These are phyloP conservation scores for Thalassiosira mediterranea DNA, from an alignment of 352 stramenopile species.

Conservation along the genomic window DNA sequence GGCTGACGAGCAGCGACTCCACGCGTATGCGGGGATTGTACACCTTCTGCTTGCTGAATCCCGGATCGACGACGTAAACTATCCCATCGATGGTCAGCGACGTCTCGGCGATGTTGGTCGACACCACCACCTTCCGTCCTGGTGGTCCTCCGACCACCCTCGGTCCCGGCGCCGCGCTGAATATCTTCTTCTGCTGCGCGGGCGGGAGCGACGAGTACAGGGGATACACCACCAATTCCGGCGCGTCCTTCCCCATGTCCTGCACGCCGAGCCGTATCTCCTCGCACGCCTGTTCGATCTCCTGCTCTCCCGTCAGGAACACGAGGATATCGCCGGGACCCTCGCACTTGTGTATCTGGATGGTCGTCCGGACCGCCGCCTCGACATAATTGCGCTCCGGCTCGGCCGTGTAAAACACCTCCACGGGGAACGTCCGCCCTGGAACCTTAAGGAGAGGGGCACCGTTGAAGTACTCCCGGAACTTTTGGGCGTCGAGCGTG, in stretches of 20 bases:
- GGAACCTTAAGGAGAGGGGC: constrained; percentile 96
- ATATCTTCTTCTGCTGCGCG: constrained; percentile 98
- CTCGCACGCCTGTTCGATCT: constrained; percentile 93
- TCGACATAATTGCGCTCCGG: constrained; percentile 97
- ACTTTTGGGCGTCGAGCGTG: constrained; percentile 97
- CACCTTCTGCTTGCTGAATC: constrained; percentile 85
- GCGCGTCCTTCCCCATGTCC: constrained; percentile 83
- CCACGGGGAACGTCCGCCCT: constrained; percentile 84
- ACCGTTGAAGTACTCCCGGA: constrained; percentile 95
- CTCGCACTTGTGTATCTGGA: constrained; percentile 97
- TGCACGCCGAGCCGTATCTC: constrained; percentile 94
- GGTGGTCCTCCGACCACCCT: constrained; percentile 92
- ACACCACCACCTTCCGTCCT: constrained; percentile 86
- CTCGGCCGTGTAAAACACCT: constrained; percentile 90
- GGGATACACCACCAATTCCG: constrained; percentile 95
- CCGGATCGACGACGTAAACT: constrained; percentile 73
- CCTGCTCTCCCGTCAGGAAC: constrained; percentile 99
- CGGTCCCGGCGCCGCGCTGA: constrained; percentile 94
- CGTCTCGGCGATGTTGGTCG: constrained; percentile 97
- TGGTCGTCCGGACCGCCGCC: constrained; percentile 95
- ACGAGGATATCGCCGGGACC: constrained; percentile 97
- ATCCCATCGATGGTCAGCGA: constrained; percentile 97
- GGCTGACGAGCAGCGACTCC: constrained; percentile 66
- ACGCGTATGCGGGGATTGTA: constrained; percentile 76
- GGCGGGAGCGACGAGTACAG: constrained; percentile 99